phyloP scores from a whole-genome alignment of 1,139 yeast genomes.

The Diutina mesorugosa region DNA sequence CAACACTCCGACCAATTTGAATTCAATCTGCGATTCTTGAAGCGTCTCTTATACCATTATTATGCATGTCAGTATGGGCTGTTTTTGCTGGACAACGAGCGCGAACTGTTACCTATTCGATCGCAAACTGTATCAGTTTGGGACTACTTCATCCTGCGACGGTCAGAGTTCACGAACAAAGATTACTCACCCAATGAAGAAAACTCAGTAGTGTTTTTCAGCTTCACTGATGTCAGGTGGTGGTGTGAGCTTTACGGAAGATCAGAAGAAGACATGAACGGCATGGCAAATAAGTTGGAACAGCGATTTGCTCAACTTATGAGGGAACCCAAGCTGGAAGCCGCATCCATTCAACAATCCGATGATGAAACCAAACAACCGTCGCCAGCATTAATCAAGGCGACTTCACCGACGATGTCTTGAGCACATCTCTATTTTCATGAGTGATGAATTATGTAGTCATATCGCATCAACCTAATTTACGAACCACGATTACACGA shows the following conservation, averaged over 20 bases:
- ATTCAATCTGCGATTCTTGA: slow-evolving; percentile 76
- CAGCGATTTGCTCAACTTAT: slow-evolving; percentile 30
- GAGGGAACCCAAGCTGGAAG: slow-evolving; percentile 3
- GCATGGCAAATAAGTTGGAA: slow-evolving; percentile 31
- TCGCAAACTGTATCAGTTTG: slow-evolving; percentile 67
- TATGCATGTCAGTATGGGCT: slow-evolving; percentile 95
- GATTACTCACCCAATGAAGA: slow-evolving; percentile 13
- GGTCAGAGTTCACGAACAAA: slow-evolving; percentile 51
- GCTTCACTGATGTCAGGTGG: slow-evolving; percentile 60
- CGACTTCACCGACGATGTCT: background rate
- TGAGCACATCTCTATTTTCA: background rate
- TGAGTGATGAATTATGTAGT: background rate
- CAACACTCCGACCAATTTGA: slow-evolving; percentile 71
- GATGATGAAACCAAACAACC: background rate
- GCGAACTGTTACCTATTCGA: slow-evolving; percentile 28
- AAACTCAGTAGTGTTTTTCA: slow-evolving; percentile 48
- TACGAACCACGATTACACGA: too few species aligned
- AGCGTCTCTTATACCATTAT: slow-evolving; percentile 73
- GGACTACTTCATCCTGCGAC: slow-evolving; percentile 82
- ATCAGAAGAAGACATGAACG: slow-evolving; percentile 71
- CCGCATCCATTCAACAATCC: background rate
- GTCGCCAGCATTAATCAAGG: background rate
- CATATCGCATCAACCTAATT: background rate
- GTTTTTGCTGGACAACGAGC: slow-evolving; percentile 65
- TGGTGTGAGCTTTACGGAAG: slow-evolving; percentile 82